Evolutionary conservation across 495 filamentous ascomycete species (phyloP), one percentile per base, ranked within the genome.

Genomic region (Tricharina praecox): DNA sequence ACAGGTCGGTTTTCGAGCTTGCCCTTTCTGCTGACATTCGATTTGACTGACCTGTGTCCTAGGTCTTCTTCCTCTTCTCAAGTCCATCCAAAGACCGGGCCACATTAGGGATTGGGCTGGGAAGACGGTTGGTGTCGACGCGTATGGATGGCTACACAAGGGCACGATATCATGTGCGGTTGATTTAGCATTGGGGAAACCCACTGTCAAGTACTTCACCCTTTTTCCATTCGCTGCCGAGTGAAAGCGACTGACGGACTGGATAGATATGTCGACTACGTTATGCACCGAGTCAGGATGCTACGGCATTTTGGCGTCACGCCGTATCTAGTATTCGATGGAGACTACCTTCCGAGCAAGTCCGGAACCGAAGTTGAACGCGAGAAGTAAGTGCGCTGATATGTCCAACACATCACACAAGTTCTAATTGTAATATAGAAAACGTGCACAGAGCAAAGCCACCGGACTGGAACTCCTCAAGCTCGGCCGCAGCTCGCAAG

Each of bases 121-220:
- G 24, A 80, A 88, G 62, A 93, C 83, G 2, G 73, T 99, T 34
- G 92, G 82, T 2, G 76, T 99, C 13, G 92, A 99, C 63, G 87
- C 81, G 48, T 99, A 99, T 69, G 90, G 86, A 60, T 99, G 92
- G 92, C 77, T 99, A 26, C 92, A 99, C 62, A 81, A 92, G 52
- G 92, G 88, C 24, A 83, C 86, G 20, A 76, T 92, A 42, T 71
- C 86, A 20, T 99, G 90, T 62, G 82, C 88, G 47, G 77, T 93
- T 51, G 92, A 96, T 50, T 70, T 99, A 38, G 92, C 87, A 23
- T 70, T 85, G 54, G 82, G 79, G 54, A 85, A 81, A 62, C 85
- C 85, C 16, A 95, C 85, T 3, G 76, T 73, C 44, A 93, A 85
- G 82, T 93, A 68, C 53, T 73, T 66, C 21, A 1, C 3, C n/a